Base-by-base conservation (phyloP, 2,329 filamentous ascomycete species). In the Septoria linicola region DNA sequence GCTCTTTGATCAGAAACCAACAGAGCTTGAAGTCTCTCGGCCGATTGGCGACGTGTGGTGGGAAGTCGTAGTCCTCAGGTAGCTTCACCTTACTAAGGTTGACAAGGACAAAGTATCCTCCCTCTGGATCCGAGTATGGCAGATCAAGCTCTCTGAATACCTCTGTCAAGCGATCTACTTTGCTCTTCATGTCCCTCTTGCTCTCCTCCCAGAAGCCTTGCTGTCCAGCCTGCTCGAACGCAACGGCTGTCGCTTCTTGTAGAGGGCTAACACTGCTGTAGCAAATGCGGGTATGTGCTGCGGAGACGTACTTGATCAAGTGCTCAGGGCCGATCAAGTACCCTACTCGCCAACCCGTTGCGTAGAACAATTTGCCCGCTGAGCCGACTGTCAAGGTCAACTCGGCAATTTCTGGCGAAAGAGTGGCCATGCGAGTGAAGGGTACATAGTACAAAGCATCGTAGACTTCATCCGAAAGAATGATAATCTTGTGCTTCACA, bases 281-380 rank as follows among this genome's bases (percentile, higher is more conserved):
- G 77, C 93, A 97, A 67, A 99, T 97, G 47, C 92, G 83, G 0
- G 92, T 97, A 70, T 99, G 93, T 1, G 93, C 93, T 14, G 89
- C 89, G 8, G 88, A 83, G 27, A 96, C 92, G 68, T 96, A 88
- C 68, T 95, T 87, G 73, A 97, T 90, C 45, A 97, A 77, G 55
- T 96, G 82, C 46, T 89, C 82, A 0, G 88, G 89, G 0, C 93
- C 93, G 66, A 97, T 93, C 31, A 99, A 77, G 84, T 92, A 99
- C 49, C 93, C 88, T 60, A 97, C 91, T 51, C 93, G 85, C 93
- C 93, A 99, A 41, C 93, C 93, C 0, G 93, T 99, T 50, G 89
- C 89, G 67, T 97, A 97, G 72, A 99, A 99, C 76, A 93, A 95
- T 80, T 99, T 99, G 63, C 93, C 93, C 1, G 90, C 93, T 0